A percentile compares a stretch with the other conserved stretches of the same genome.
Conservation (phyloP, 2,329 filamentous ascomycete genomes). For the Dothiorella sarmentorum region DNA sequence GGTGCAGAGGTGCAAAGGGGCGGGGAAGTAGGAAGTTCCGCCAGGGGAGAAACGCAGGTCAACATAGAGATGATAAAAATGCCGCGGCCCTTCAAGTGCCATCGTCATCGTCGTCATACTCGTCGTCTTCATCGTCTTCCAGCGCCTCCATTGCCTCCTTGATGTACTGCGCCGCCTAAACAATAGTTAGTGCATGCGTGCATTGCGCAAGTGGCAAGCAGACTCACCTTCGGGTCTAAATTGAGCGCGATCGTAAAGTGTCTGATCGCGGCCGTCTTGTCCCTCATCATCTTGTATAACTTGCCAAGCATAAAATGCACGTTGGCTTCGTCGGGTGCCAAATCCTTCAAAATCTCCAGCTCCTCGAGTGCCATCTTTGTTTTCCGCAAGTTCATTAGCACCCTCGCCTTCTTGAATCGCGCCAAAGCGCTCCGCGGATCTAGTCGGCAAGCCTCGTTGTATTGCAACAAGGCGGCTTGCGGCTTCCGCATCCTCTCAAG, state of each 20-base stretch:
- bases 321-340: conserved; percentile 90
- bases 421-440: conserved; percentile 78
- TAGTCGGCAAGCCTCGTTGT: conserved; percentile 75
- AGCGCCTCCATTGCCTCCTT: conserved; percentile 95
- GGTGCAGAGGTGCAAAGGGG: neutral
- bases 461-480: conserved; percentile 73
- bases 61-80: neutral
- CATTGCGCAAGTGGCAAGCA: neutral
- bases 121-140: conserved; percentile 69
- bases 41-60: too few relatives aligned
- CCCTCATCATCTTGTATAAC: conserved; percentile 58
- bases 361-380: conserved; percentile 73
- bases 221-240: conserved; percentile 83
- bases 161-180: conserved; percentile 85
- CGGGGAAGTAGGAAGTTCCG: neutral
- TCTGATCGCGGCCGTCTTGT: conserved; percentile 73
- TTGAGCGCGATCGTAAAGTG: conserved; percentile 95
- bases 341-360: conserved; percentile 80
- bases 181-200: conserved; percentile 19
- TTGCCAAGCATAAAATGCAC: conserved; percentile 93
- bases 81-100: neutral
- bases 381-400: conserved; percentile 70
- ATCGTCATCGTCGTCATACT: conserved; percentile 40
- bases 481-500: conserved; percentile 85
- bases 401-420: conserved; percentile 88